Evolutionary conservation across 2,329 filamentous ascomycete genomes (phyloP).

Genomic region (Leptographium lundbergii): DNA sequence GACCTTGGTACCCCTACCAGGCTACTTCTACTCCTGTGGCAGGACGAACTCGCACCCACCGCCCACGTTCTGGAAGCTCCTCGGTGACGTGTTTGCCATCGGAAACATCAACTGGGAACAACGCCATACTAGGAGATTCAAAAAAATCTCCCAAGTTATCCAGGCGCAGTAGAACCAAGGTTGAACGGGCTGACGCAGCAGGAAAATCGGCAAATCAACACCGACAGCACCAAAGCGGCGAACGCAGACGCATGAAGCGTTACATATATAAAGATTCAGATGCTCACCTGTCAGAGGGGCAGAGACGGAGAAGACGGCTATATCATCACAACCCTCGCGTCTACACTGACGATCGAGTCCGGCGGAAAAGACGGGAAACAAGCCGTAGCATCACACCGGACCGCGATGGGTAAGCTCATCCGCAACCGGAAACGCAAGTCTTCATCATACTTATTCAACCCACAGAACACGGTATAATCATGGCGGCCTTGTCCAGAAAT

Average conservation of each 20-base stretch:
- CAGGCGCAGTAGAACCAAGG: neutral
- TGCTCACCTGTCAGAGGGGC: neutral
- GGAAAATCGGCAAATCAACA: neutral
- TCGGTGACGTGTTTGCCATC: constrained; percentile 3
- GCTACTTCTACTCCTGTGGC: neutral
- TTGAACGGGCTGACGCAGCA: neutral
- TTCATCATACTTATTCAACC: neutral
- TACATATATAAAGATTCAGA: neutral
- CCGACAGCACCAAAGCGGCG: neutral
- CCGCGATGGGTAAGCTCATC: neutral
- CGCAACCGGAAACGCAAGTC: neutral
- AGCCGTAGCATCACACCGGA: constrained; percentile 3
- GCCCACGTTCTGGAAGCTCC: neutral
- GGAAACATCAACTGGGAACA: constrained; percentile 4
- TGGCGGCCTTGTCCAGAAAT: neutral
- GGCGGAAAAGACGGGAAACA: constrained; percentile 1
- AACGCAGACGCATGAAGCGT: neutral
- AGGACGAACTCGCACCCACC: neutral
- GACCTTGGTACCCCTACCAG: neutral
- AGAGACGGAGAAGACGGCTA: neutral
- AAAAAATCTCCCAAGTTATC: neutral
- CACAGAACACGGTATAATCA: neutral
- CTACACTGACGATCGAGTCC: no score
- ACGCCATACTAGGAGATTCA: neutral
- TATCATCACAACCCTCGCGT: neutral